These are phyloP conservation scores for Plasmodium billcollinsi DNA, from an alignment of 169 alveolate genomes.

Conservation along the genomic window DNA sequence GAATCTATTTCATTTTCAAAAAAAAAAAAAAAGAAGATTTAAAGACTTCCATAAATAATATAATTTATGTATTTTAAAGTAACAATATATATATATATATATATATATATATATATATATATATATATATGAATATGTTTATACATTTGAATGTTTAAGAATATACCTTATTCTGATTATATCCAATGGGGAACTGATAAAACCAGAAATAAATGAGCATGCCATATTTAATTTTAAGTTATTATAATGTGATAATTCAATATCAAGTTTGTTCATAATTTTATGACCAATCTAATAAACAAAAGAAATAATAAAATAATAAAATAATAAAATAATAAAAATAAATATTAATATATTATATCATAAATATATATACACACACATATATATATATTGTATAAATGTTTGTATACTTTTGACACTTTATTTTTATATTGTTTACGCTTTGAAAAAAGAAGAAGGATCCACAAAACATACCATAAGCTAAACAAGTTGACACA, in stretches of 20 bases:
- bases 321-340: neutral
- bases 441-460: conserved; percentile 70
- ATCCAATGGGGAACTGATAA: conserved; percentile 68
- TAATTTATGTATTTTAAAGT: too few species aligned
- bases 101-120: neutral
- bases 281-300: conserved; percentile 35
- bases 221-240: conserved; percentile 32
- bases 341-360: neutral
- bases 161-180: conserved; percentile 45
- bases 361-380: too few species aligned
- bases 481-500: conserved; percentile 58
- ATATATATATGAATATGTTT: neutral
- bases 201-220: conserved; percentile 51
- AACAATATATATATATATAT: neutral
- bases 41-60: too few species aligned
- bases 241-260: conserved; percentile 47
- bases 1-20: conserved; percentile 9
- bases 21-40: too few species aligned
- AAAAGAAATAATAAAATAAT: neutral
- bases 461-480: conserved; percentile 54
- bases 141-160: neutral
- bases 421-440: conserved; percentile 7
- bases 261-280: conserved; percentile 18
- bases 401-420: neutral
- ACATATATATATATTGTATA: neutral